Conservation (phyloP, 768 basidiomycete genomes). For the Amanita jacksonii region DNA sequence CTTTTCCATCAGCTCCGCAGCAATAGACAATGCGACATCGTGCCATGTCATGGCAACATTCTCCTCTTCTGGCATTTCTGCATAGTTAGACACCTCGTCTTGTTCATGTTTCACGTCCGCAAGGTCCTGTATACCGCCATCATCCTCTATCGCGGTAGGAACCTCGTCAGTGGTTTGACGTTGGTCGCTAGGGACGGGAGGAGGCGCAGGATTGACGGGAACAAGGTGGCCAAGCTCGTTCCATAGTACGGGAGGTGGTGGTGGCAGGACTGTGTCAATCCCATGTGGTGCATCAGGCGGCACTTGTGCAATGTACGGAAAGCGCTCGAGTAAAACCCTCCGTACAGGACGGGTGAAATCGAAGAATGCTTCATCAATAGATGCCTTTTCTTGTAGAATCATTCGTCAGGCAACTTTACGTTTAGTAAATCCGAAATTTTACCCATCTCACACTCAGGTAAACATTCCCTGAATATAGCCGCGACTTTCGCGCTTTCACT, state of each 20-base stretch:
- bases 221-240: slow-evolving; percentile 49
- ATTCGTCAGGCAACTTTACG: background rate
- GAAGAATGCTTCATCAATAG: slow-evolving; percentile 95
- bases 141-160: background rate
- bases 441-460: slow-evolving; percentile 82
- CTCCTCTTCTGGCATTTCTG: slow-evolving; percentile 13
- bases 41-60: slow-evolving; percentile 63
- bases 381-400: slow-evolving; percentile 75
- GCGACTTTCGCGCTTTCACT: slow-evolving; percentile 86
- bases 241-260: slow-evolving; percentile 61
- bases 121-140: too few relatives aligned
- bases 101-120: too few relatives aligned
- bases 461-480: slow-evolving; percentile 66
- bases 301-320: slow-evolving; percentile 64
- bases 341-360: slow-evolving; percentile 84
- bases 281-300: slow-evolving; percentile 63
- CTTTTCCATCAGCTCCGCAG: slow-evolving; percentile 76
- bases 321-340: slow-evolving; percentile 58
- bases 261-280: slow-evolving; percentile 68
- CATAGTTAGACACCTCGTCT: slow-evolving; percentile 1
- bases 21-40: slow-evolving; percentile 84
- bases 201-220: slow-evolving; percentile 34
- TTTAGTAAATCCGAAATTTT: slow-evolving; percentile 5
- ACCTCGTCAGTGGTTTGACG: background rate
- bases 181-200: slow-evolving; percentile 15